Base-by-base conservation (phyloP, 2,329 filamentous ascomycete species). In the Colletotrichum melonis region DNA sequence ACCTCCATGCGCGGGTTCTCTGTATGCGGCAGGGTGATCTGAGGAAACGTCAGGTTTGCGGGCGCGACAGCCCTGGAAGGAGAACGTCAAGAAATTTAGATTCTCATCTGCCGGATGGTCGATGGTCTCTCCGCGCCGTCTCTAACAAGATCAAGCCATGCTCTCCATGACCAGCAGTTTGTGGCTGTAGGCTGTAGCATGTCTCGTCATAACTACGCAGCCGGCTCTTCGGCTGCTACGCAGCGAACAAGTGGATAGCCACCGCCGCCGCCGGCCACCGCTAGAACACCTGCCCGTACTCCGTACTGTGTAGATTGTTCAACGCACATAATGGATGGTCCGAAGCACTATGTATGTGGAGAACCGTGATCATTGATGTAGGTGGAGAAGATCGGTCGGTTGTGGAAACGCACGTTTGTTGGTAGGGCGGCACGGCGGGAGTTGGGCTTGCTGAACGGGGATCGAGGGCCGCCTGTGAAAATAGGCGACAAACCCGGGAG, bases 1-100 rank as follows among this genome's bases (percentile, higher is more conserved):
- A 49, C 67, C 35, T 65, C 56, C 54, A 73, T 70, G 46, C 60
- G 70, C 70, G 49, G 14, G 70, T 57, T 73, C 70, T 70, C 65
- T 70, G 67, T 73, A 46, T 56, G 67, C 60, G 32, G 70, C 49
- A 55, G 59, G 30, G 60, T 49, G 60, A 35, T 42, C 35, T 49
- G 52, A 49, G 64, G 32, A 30, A 46, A 42, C 52, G 38, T 42
- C 58, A 26, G 69, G 35, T 35, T 38, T 63, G 64, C n/a, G 28
- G 22, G 26, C 24, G 56, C 35, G 54, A 42, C 52, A 69, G 65
- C 22, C 55, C 16, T 8, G 14, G 67, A 30, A 58, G 24, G 14
- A 69, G n/a, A 19, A 11, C 19, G 22, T 68, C 69, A 30, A 54
- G 64, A 72, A 38, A 62, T 63, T 65, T 63, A 52, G 65, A 59